Base-by-base conservation (phyloP, 345 rosid species). In the Arabidopsis arenosa region DNA sequence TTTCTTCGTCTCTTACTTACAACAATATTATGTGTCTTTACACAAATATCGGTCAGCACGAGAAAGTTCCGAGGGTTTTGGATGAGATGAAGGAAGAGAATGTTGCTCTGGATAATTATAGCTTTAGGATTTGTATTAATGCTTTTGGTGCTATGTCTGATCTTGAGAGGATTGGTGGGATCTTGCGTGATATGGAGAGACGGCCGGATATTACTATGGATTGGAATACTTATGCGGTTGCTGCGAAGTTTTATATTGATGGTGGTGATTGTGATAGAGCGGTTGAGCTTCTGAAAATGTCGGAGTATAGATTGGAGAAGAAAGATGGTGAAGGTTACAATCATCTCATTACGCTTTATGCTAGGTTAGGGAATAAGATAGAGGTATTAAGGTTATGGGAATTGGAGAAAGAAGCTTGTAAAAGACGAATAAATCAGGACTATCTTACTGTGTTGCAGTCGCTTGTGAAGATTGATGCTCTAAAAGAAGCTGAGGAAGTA, bases 21-120 rank as follows among this genome's bases (percentile, higher is more conserved):
- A 94, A 94, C 75, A 83, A 87, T 81, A 85, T 94, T 41, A 90
- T 94, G 97, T 87, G 93, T 60, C 88, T 90, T 10, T 94, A 90
- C 81, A 78, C 90, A 1, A 88, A 89, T 37, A 57, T 73, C 0
- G 83, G 84, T 9, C 87, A 84, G 78, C 77, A 83, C 11, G 90
- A 92, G 30, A 90, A 89, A 65, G 90, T 94, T 33, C 89, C 90
- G 0, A 21, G 43, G 6, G 80, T 92, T 64, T 76, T 94, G 53
- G 68, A 68, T 41, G 97, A 92, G 81, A 94, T 94, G 98, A 87
- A 86, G 84, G 76, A 65, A 68, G 85, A 74, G 8, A 76, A 78
- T 7, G 84, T 93, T 36, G 66, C 64, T 57, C 97, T 97, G 1
- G 93, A 92, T 81, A 92, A 91, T 77, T 91, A 83, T 55, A 92